Conservation (phyloP, 345 rosid species). For the Melaleuca alternifolia region DNA sequence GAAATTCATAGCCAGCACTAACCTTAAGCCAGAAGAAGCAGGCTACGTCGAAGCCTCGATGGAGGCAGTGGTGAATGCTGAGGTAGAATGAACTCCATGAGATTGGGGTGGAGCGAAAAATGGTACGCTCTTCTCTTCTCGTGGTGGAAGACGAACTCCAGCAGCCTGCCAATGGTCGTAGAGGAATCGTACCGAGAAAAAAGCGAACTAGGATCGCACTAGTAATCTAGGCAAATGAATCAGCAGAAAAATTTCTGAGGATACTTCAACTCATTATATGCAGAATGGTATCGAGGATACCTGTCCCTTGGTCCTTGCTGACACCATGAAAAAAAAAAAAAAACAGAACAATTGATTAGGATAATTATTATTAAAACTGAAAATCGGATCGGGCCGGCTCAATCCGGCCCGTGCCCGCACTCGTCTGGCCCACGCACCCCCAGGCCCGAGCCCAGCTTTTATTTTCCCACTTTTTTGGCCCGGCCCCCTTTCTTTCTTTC, state of each 20-base stretch:
- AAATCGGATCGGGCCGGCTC: conserved; percentile 97
- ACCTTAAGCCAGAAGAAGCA: conserved; percentile 82
- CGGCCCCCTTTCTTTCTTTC: too few relatives aligned
- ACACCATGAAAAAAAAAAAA: too few relatives aligned
- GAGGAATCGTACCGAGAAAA: background rate
- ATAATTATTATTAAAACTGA: conserved; percentile 74
- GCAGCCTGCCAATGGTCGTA: conserved; percentile 26
- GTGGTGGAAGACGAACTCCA: conserved; percentile 82
- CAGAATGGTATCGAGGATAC: conserved; percentile 80
- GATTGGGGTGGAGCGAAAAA: conserved; percentile 90
- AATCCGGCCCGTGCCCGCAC: too few relatives aligned
- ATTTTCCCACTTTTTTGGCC: too few relatives aligned
- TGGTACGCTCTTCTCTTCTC: conserved; percentile 62
- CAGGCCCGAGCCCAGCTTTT: too few relatives aligned
- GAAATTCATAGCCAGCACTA: background rate
- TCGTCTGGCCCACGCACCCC: too few relatives aligned
- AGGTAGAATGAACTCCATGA: conserved; percentile 32
- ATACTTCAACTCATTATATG: conserved; percentile 76
- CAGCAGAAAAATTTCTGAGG: background rate
- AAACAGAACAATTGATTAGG: too few relatives aligned
- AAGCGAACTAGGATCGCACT: too few relatives aligned
- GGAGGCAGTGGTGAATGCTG: conserved; percentile 62
- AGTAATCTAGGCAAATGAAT: too few relatives aligned
- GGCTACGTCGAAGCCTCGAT: conserved; percentile 66
- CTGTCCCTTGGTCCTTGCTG: conserved; percentile 63